Base-by-base conservation (phyloP, 75 land plant species). In the Selaginella moellendorffii region DNA sequence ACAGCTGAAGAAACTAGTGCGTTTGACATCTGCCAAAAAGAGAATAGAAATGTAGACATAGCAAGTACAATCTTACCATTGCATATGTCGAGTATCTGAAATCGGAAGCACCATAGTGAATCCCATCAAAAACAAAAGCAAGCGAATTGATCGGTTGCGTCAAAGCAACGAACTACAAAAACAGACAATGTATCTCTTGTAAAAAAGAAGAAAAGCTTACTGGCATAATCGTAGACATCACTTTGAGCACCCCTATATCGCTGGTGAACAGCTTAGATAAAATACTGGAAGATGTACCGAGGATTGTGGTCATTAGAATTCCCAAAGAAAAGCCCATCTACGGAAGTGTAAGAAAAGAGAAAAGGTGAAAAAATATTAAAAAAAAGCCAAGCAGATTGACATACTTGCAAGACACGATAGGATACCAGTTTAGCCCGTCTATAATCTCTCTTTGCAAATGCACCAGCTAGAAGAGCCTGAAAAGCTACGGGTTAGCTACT, bases 91-190 rank as follows among this genome's bases (percentile, higher is more conserved):
- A 84, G 77, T 85, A 92, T 31, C 76, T 63, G 58, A 92, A 92
- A 65, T 92, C 98, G 0, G 90, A 88, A 20, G 82, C 80, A 63
- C 98, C 98, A 75, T 83, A 92, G 64, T 88, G 85, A 24, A 88
- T 79, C 2, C 98, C 98, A 77, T 92, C 98, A 75, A 80, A 83
- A 26, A 92, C 78, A 77, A 83, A 92, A 42, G 98, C 98, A 19
- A 92, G 71, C 8, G 96, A 74, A 74, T 83, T 92, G 30, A 92
- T 64, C 28, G 98, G 98, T 66, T 92, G 98, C 42, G 80, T 83
- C 5, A 83, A 80, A 64, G 85, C 74, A 56, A 88, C 90, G 77
- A 88, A 88, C 98, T 92, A 84, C 14, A 61, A 36, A 0, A 53
- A 5, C 10, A 58, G 14, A 36, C 46, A 5, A 36, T 36, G 10